These are phyloP conservation scores for Cladophialophora chaetospira DNA, from an alignment of 2,329 filamentous ascomycete species.

Conservation along the genomic window DNA sequence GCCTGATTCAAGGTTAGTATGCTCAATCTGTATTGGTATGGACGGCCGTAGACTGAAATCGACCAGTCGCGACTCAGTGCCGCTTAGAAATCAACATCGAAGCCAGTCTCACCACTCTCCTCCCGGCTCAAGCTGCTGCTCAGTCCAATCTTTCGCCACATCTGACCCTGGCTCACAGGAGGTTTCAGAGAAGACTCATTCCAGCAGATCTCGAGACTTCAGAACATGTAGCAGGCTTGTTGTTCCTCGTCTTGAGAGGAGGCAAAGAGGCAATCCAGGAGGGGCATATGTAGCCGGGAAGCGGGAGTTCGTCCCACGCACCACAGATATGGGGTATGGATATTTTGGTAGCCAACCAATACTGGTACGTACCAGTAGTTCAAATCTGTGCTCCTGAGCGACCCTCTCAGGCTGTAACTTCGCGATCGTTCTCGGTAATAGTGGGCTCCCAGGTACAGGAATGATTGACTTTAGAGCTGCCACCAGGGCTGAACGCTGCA, in stretches of 20 bases:
- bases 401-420: background rate
- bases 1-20: slow-evolving; percentile 17
- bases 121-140: background rate
- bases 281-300: background rate
- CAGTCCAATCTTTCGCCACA: slow-evolving; percentile 10
- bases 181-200: slow-evolving; percentile 1
- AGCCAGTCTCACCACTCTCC: background rate
- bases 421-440: background rate
- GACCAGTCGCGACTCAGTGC: slow-evolving; percentile 25
- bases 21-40: slow-evolving; percentile 21
- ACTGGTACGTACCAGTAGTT: background rate
- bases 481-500: background rate
- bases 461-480: background rate
- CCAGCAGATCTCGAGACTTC: background rate
- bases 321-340: background rate
- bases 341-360: background rate
- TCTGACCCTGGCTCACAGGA: slow-evolving; percentile 12
- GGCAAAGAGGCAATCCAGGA: slow-evolving; percentile 13
- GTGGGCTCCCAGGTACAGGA: background rate
- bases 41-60: slow-evolving; percentile 23
- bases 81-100: slow-evolving; percentile 30
- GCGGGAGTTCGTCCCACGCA: too few species aligned
- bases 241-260: background rate
- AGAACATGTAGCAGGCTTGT: background rate
- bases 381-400: background rate